A percentile compares a stretch with the other conserved stretches of the same genome.
phyloP scores from a whole-genome alignment of 176 grass and related monocot species.

The Aegilops speltoides region DNA sequence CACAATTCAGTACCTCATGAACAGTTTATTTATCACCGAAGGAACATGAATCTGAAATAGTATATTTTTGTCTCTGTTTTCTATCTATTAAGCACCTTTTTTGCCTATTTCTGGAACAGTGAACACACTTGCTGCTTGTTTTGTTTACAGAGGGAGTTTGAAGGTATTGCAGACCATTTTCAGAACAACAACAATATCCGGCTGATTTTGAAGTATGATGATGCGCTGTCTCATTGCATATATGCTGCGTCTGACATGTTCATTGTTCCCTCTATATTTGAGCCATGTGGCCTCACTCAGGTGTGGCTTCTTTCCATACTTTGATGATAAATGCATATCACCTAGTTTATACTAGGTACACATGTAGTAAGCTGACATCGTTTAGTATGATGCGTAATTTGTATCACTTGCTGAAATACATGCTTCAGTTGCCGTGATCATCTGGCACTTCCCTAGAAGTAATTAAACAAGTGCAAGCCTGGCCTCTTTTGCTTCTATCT shows the following conservation, averaged over 20 bases:
- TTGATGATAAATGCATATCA: neutral
- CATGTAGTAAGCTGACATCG: neutral
- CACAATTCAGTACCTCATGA: neutral
- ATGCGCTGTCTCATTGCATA: conserved; percentile 88
- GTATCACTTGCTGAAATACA: neutral
- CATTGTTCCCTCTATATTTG: conserved; percentile 95
- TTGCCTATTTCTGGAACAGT: neutral
- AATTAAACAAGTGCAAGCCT: neutral
- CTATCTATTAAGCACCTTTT: neutral
- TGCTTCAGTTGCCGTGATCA: neutral
- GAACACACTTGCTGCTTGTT: conserved; percentile 7
- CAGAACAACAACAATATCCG: conserved; percentile 57
- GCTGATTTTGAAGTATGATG: conserved; percentile 90
- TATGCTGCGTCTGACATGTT: conserved; percentile 96
- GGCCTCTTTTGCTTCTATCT: neutral
- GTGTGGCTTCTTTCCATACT: conserved; percentile 33
- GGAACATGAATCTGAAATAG: neutral
- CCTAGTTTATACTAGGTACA: neutral
- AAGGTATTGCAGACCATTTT: conserved; percentile 82
- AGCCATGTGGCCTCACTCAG: conserved; percentile 99
- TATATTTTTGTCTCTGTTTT: neutral
- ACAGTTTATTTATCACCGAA: conserved; percentile 18
- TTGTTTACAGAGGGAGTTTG: conserved; percentile 76
- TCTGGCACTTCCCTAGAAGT: neutral
- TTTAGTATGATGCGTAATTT: neutral